Base-by-base conservation (phyloP, 2,329 filamentous ascomycete species). In the Onygenales sp. region DNA sequence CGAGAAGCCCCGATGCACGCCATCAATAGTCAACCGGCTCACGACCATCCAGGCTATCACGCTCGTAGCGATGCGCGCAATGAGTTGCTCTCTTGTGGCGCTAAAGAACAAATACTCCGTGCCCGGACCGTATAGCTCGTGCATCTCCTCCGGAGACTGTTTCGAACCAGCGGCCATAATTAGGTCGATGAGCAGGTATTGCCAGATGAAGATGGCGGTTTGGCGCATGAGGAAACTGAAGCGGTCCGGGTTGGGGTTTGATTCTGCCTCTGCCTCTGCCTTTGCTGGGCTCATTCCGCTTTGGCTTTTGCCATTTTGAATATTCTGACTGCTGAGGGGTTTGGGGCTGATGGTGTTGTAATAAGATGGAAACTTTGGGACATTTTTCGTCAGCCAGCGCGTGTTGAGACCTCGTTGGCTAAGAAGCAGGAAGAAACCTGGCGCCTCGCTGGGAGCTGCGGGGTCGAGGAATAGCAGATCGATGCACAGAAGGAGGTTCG, bases 361-460 rank as follows among this genome's bases (percentile, higher is more conserved):
- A 33, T 14, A 49, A 2, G 27, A 49, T 31, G 58, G 59, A 4
- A 54, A 58, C 0, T 53, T 9, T 0, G 63, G 61, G 0, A 56
- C 37, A 31, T 61, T 61, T 49, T 59, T 65, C 8, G 52, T 54
- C 10, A 63, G 57, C 51, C 61, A 57, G 21, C 56, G 49, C 2
- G 62, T 65, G 8, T 54, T 53, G 3, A 65, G 47, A 1, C 58
- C 63, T 9, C 63, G 60, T 2, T 53, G 36, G 21, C 52, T 55
- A 5, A 55, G 40, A 7, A n/a, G 33, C n/a, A 49, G 33, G 31
- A 31, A 34, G n/a, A 49, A 17, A 8, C 34, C 17, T 7, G 21
- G 48, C 10, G 1, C 11, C 7, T 50, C 10, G 17, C 34, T 32
- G 13, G 48, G 14, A 31, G 27, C 37, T 31, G 42, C 37, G 2